Evolutionary conservation across 108 stramenopile species (phyloP).

Genomic region (Pseudonitzschia delicatissima): DNA sequence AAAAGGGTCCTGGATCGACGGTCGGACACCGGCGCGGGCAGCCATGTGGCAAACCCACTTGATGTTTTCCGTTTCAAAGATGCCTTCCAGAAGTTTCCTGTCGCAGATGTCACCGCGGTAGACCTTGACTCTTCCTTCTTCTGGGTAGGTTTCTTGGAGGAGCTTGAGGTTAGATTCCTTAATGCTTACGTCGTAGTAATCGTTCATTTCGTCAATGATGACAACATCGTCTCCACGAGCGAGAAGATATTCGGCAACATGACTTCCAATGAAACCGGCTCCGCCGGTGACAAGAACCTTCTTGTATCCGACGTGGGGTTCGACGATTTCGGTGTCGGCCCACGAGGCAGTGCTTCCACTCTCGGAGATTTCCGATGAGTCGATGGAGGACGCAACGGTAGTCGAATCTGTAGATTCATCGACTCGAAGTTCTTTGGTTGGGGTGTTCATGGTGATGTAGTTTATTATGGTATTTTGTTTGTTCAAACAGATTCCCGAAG

Average conservation of each 20-base stretch:
- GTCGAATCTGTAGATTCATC: background rate
- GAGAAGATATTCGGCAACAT: conserved; percentile 81
- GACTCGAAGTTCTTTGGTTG: background rate
- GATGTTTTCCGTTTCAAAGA: conserved; percentile 65
- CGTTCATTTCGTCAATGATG: conserved; percentile 97
- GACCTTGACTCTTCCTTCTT: conserved; percentile 44
- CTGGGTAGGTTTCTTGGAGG: conserved; percentile 48
- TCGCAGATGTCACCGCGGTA: conserved; percentile 94
- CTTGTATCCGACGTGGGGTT: conserved; percentile 77
- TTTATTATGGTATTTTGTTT: background rate
- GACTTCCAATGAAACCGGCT: conserved; percentile 95
- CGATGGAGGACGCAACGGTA: conserved; percentile 14
- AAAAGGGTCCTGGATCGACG: conserved; percentile 90
- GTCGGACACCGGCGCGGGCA: conserved; percentile 87
- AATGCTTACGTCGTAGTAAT: conserved; percentile 93
- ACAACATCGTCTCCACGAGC: conserved; percentile 93
- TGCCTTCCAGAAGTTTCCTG: conserved; percentile 51
- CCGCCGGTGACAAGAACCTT: conserved; percentile 97
- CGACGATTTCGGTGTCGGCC: conserved; percentile 39
- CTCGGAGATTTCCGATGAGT: conserved; percentile 15
- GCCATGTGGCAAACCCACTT: conserved; percentile 92
- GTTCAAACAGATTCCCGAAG: no score
- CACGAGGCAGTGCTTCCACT: conserved; percentile 6
- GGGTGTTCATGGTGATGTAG: background rate
- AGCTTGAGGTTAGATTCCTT: conserved; percentile 87